These are phyloP conservation scores for Fagopyrum homotropicum DNA, from an alignment of 148 eudicot species.

Conservation along the genomic window DNA sequence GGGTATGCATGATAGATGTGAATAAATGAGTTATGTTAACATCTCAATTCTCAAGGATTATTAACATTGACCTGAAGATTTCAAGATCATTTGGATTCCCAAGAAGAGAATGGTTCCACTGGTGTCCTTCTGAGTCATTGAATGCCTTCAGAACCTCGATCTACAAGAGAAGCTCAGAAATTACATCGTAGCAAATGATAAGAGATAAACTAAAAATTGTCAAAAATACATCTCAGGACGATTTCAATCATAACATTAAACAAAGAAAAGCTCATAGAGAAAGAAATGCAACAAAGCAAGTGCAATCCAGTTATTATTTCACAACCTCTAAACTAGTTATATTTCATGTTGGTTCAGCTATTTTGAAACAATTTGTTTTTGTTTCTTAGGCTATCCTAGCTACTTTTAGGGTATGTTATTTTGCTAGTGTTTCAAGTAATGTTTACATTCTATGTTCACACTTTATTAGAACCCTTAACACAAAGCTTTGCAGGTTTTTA, in stretches of 20 bases:
- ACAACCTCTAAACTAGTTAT: not conserved
- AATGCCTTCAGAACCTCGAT: conserved; percentile 83
- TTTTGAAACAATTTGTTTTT: too few relatives aligned
- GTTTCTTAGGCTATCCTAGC: too few relatives aligned
- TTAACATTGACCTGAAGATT: conserved; percentile 65
- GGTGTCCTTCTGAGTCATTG: conserved; percentile 84
- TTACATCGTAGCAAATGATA: not conserved
- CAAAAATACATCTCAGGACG: not conserved
- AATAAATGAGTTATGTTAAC: not conserved
- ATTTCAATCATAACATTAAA: not conserved
- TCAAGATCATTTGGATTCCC: conserved; percentile 95
- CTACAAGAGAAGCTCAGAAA: conserved; percentile 24
- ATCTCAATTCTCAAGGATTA: not conserved
- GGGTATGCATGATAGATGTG: not conserved
- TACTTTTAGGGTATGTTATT: too few relatives aligned
- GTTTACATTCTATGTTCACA: too few relatives aligned
- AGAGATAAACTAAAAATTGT: not conserved
- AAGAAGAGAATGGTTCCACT: conserved; percentile 94
- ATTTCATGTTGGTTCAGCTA: not conserved
- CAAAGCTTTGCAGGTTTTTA: too few relatives aligned
- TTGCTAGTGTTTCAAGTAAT: too few relatives aligned
- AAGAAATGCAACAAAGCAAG: not conserved
- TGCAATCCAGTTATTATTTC: not conserved
- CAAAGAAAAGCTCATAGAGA: not conserved
- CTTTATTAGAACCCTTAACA: too few relatives aligned